phyloP scores from a whole-genome alignment of 345 rosid genomes.

The Citrus inodora region DNA sequence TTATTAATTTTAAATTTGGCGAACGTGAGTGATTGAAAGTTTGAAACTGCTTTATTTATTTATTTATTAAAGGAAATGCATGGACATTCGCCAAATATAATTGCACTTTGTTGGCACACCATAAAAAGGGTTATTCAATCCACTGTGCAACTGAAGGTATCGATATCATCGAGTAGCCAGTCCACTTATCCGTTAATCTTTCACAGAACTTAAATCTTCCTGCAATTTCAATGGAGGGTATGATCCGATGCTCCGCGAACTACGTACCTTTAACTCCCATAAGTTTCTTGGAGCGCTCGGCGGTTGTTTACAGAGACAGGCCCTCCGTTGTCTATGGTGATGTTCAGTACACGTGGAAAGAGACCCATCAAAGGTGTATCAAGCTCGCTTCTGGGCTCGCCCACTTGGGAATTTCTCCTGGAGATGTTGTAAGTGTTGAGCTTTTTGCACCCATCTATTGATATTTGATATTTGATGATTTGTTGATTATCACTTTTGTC shows the following conservation, averaged over 20 bases:
- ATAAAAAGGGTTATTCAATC: too few relatives aligned
- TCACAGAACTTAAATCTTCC: not conserved
- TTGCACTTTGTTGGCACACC: too few relatives aligned
- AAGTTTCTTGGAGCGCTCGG: slow-evolving; percentile 57
- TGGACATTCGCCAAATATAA: too few relatives aligned
- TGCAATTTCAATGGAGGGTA: slow-evolving; percentile 35
- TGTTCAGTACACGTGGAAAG: slow-evolving; percentile 49
- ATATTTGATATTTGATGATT: not conserved
- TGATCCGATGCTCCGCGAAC: slow-evolving; percentile 47
- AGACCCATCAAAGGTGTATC: slow-evolving; percentile 49
- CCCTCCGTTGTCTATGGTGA: slow-evolving; percentile 45
- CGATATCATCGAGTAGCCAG: too few relatives aligned
- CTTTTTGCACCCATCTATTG: too few relatives aligned
- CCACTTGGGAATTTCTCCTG: slow-evolving; percentile 37
- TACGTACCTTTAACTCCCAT: slow-evolving; percentile 54
- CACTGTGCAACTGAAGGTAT: too few relatives aligned
- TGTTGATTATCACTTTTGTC: not conserved
- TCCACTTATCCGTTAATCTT: too few relatives aligned
- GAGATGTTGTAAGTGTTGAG: slow-evolving; percentile 42
- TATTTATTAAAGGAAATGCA: too few relatives aligned
- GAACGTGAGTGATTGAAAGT: too few relatives aligned
- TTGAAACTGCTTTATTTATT: too few relatives aligned
- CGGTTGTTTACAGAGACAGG: slow-evolving; percentile 43
- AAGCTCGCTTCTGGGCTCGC: slow-evolving; percentile 59
- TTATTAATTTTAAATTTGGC: too few relatives aligned